Base-by-base conservation (phyloP, 768 basidiomycete genomes). In the Paxillus rubicundulus region DNA sequence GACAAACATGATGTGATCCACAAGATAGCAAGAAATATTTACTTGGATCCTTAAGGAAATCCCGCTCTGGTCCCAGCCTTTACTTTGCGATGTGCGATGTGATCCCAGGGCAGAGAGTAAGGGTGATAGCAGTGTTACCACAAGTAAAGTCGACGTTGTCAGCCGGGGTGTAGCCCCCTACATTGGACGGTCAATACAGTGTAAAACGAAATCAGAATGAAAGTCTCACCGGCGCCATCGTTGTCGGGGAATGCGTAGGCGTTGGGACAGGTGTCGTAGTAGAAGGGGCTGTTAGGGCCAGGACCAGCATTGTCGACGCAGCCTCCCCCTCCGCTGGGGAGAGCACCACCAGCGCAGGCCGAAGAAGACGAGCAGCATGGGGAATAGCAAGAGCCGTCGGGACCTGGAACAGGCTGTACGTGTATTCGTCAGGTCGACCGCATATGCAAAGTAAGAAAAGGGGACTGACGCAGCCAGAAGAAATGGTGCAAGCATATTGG, bases 171-270 rank as follows among this genome's bases (percentile, higher is more conserved):
- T 57, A 66, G 44, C 66, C 68, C 12, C 0, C 66, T 70, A 38
- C 9, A 41, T 7, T 9, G 16, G 13, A 24, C 9, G n/a, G 42
- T 44, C 27, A 44, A 28, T 16, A 28, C 18, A 21, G 8, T 6
- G 28, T 13, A 39, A 9, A 16, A 24, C 17, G 9, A 46, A 27
- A 13, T 13, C 4, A 0, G 17, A 18, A 33, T 17, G 12, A 30
- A 24, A 33, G 5, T 54, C 63, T 47, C 45, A 70, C 66, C 0
- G 3, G 66, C 34, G 17, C 68, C 68, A 16, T 70, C 68, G 36
- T 68, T 68, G 54, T 68, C 68, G 18, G 66, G 66, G 61, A 68
- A 68, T 20, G 66, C 66, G 9, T 70, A 70, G 28, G 68, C 66
- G 18, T 70, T 68, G 53, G 45, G 54, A 51, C 66, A 70, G 4